Evolutionary conservation across 208 protist genomes (phyloP).

Genomic region (Leishmania mexicana): DNA sequence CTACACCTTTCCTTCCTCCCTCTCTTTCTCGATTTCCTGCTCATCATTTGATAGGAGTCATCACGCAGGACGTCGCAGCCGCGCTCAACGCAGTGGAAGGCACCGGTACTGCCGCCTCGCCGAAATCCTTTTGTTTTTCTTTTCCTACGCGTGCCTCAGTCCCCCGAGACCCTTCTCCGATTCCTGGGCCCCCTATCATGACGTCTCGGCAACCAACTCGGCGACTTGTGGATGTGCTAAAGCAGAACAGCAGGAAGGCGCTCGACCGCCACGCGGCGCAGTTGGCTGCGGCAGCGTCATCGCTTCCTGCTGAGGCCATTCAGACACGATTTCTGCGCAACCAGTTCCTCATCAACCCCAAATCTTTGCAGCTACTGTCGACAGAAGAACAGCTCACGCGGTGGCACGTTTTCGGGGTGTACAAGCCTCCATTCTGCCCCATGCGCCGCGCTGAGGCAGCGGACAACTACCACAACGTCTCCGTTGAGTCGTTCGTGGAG

Average conservation of each 20-base stretch:
- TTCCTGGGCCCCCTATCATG: constrained; percentile 30
- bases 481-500: constrained; percentile 79
- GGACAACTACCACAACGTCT: constrained; percentile 82
- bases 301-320: constrained; percentile 55
- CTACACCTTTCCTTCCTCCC: neutral
- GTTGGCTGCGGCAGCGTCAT: constrained; percentile 43
- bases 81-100: neutral
- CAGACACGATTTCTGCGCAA: constrained; percentile 85
- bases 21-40: neutral
- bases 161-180: neutral
- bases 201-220: constrained; percentile 51
- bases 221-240: constrained; percentile 78
- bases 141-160: neutral
- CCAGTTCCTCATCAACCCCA: constrained; percentile 77
- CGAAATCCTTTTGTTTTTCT: neutral
- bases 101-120: neutral
- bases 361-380: constrained; percentile 54
- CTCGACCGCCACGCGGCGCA: constrained; percentile 66
- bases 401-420: constrained; percentile 73
- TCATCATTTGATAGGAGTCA: neutral
- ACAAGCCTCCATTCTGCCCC: constrained; percentile 91
- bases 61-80: neutral
- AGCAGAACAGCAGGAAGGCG: constrained; percentile 57
- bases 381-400: constrained; percentile 41
- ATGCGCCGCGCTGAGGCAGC: constrained; percentile 70